Evolutionary conservation across 352 stramenopile species (phyloP).

Genomic region (Globisporangium orthogonon): DNA sequence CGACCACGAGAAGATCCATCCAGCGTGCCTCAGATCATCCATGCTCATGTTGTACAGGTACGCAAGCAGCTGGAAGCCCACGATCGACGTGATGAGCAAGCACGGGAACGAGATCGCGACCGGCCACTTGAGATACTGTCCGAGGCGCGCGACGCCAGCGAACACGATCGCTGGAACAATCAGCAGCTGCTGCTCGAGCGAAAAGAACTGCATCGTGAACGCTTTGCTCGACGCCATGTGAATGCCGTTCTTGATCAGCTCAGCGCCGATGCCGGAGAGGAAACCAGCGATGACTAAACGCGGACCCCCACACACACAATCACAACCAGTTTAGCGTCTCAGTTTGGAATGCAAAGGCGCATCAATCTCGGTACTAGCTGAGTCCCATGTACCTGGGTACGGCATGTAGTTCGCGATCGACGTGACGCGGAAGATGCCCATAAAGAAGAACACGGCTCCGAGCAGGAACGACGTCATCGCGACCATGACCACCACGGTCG

Average conservation of each 20-base stretch:
- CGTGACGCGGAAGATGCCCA: constrained; percentile 65
- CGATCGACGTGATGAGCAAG: constrained; percentile 46
- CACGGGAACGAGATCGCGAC: constrained; percentile 73
- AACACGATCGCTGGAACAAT: constrained; percentile 58
- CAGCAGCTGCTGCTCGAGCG: constrained; percentile 41
- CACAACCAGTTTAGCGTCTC: no score
- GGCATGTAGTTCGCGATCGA: constrained; percentile 84
- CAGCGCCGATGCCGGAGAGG: constrained; percentile 68
- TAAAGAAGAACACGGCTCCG: constrained; percentile 54
- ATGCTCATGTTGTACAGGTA: constrained; percentile 25
- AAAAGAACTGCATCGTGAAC: constrained; percentile 49
- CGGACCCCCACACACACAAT: no score
- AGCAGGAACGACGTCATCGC: constrained; percentile 59
- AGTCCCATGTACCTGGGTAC: constrained; percentile 36
- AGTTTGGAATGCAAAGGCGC: no score
- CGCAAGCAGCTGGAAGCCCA: constrained; percentile 52
- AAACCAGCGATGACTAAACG: constrained; percentile 67
- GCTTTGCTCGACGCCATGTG: constrained; percentile 67
- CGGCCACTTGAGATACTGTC: constrained; percentile 51
- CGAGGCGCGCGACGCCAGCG: constrained; percentile 40
- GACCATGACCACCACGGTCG: constrained; percentile 70
- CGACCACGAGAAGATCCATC: constrained; percentile 70
- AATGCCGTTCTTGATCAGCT: constrained; percentile 74
- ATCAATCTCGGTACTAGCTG: no score
- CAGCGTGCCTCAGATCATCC: constrained; percentile 20